Base-by-base conservation (phyloP, 768 basidiomycete genomes). In the Auricularia sp. region DNA sequence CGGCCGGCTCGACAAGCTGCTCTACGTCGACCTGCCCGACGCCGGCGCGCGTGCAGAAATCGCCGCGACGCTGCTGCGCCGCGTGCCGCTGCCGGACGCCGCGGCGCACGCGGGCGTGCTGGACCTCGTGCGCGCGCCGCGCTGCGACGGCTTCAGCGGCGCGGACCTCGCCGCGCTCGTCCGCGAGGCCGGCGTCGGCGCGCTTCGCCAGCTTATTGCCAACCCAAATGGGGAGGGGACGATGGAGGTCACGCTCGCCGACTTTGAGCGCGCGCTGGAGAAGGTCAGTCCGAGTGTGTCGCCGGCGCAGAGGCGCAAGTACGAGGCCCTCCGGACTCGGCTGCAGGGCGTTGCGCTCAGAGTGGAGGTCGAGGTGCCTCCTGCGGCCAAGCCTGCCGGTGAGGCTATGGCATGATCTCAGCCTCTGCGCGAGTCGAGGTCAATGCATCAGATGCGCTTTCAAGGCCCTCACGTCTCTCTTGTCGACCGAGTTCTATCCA, bases 231-330 rank as follows among this genome's bases (percentile, higher is more conserved):
- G 61, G 2, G 68, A 63, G 10, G 68, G 58, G 29, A 70, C 72
- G 16, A 79, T 88, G 16, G 66, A 77, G 16, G 88, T 98, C 11
- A 74, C 75, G 16, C 68, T 81, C 42, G 76, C 79, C 2, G 93
- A 99, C 73, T 98, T 99, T 70, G 74, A 73, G 44, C 73, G 71
- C 5, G 95, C 95, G 29, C 73, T 90, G 69, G 83, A 83, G 36
- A 95, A 94, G 75, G 86, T 97, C 14, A 80, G 82, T 58, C 95
- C 94, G 14, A 95, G 93, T 74, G 96, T 98, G 21, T 88, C 87
- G 58, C 78, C 75, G 8, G 81, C 82, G 33, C 95, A 98, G 79
- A 81, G 92, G 72, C 78, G 83, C 71, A 88, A 86, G 75, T 99
- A 98, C 71, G 87, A 93, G 72, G 79, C 82, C 16, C 77, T 98